Evolutionary conservation across 2,329 filamentous ascomycete species (phyloP).

Genomic region (Calonectria pauciramosa): DNA sequence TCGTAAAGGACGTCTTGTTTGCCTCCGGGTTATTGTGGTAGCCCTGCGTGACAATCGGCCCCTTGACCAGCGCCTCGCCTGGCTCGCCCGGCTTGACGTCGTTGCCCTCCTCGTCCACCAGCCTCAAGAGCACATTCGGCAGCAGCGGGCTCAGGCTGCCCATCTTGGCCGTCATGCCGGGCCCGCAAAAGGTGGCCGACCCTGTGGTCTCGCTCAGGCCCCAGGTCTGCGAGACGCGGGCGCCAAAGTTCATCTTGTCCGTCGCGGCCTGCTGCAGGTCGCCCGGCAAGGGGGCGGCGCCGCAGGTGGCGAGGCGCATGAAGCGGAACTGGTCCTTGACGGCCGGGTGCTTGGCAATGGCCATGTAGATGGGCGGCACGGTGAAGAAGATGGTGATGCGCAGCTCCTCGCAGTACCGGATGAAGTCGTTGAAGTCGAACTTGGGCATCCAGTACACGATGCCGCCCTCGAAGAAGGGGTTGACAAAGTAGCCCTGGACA

Average conservation of each 20-base stretch:
- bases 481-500: constrained; percentile 59
- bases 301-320: constrained; percentile 62
- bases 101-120: constrained; percentile 56
- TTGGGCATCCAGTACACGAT: constrained; percentile 73
- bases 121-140: constrained; percentile 46
- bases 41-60: constrained; percentile 79
- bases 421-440: constrained; percentile 70
- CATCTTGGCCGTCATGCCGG: constrained; percentile 56
- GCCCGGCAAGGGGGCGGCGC: constrained; percentile 69
- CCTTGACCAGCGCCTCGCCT: constrained; percentile 77
- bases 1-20: constrained; percentile 70
- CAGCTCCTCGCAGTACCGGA: constrained; percentile 64
- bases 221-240: constrained; percentile 67
- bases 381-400: constrained; percentile 68
- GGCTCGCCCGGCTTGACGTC: constrained; percentile 56
- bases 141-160: constrained; percentile 58
- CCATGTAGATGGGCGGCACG: constrained; percentile 72
- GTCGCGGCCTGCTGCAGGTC: constrained; percentile 66
- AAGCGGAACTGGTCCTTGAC: constrained; percentile 69
- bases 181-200: constrained; percentile 60
- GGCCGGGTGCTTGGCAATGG: constrained; percentile 68
- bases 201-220: constrained; percentile 70
- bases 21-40: constrained; percentile 78
- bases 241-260: constrained; percentile 59
- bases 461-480: constrained; percentile 57